A percentile compares a stretch with the other conserved stretches of the same genome.
Conservation (phyloP, 306 rosid genomes). For the Cyamopsis tetragonoloba region DNA sequence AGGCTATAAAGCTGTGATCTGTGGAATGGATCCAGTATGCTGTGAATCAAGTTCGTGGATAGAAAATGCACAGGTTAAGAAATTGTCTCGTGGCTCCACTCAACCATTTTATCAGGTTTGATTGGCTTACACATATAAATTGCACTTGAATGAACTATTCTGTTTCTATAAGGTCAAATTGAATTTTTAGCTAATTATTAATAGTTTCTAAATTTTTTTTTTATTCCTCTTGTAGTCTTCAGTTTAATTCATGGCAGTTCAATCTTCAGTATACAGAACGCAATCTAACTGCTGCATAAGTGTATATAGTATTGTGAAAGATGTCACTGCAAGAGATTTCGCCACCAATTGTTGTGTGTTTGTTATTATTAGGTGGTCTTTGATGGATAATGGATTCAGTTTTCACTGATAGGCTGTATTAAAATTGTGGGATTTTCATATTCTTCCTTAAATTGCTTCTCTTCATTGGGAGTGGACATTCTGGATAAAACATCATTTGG, state of each 20-base stretch:
- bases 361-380: not conserved
- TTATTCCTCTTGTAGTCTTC: slow-evolving; percentile 2
- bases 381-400: not conserved
- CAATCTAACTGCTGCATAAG: not conserved
- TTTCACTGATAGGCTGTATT: slow-evolving; percentile 10
- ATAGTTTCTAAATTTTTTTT: not conserved
- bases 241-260: not conserved
- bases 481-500: slow-evolving; percentile 17
- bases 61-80: slow-evolving; percentile 81
- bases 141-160: not conserved
- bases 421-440: not conserved
- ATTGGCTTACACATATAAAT: not conserved
- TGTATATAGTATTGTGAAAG: not conserved
- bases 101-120: slow-evolving; percentile 94
- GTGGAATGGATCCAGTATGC: slow-evolving; percentile 98
- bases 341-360: not conserved
- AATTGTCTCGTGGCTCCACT: slow-evolving; percentile 61
- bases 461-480: not conserved
- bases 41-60: slow-evolving; percentile 90
- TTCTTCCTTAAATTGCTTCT: not conserved
- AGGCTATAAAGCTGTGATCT: slow-evolving; percentile 78
- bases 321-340: slow-evolving; percentile 1
- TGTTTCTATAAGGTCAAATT: slow-evolving; percentile 1
- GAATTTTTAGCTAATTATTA: not conserved
- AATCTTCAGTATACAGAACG: not conserved